Evolutionary conservation across 2,329 filamentous ascomycete species (phyloP).

Genomic region (Stagonosporopsis rhizophila): DNA sequence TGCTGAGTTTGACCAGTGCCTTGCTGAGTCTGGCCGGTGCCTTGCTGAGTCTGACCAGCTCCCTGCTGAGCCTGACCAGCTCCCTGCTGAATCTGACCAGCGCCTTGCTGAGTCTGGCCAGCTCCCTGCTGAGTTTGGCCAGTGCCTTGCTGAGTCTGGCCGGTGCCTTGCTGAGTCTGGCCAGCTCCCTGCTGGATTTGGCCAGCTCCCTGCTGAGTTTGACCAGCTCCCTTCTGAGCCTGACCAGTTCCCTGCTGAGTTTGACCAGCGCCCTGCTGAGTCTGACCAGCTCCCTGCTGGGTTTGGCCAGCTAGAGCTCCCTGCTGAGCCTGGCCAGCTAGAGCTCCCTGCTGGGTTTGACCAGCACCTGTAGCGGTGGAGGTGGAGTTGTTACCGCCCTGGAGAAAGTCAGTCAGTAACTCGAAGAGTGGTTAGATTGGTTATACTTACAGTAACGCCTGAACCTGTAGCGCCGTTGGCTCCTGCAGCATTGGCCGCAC

Average conservation of each 20-base stretch:
- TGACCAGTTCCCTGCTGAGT: neutral
- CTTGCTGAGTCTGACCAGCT: neutral
- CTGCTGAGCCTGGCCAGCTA: neutral
- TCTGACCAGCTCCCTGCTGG: neutral
- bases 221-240: neutral
- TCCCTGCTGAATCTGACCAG: neutral
- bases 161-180: neutral
- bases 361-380: conserved; percentile 6
- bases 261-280: neutral
- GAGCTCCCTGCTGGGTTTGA: neutral
- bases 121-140: too few species aligned
- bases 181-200: neutral
- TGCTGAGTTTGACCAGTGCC: neutral
- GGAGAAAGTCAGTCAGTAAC: neutral
- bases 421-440: too few species aligned
- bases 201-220: neutral
- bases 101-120: neutral
- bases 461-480: conserved; percentile 9
- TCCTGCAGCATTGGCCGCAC: neutral
- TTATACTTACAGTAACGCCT: conserved; percentile 1
- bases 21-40: neutral
- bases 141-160: conserved; percentile 1
- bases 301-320: neutral
- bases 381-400: conserved; percentile 15
- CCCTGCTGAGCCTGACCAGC: neutral